Base-by-base conservation (phyloP, 2,329 filamentous ascomycete species). In the Epichloe gansuensis region DNA sequence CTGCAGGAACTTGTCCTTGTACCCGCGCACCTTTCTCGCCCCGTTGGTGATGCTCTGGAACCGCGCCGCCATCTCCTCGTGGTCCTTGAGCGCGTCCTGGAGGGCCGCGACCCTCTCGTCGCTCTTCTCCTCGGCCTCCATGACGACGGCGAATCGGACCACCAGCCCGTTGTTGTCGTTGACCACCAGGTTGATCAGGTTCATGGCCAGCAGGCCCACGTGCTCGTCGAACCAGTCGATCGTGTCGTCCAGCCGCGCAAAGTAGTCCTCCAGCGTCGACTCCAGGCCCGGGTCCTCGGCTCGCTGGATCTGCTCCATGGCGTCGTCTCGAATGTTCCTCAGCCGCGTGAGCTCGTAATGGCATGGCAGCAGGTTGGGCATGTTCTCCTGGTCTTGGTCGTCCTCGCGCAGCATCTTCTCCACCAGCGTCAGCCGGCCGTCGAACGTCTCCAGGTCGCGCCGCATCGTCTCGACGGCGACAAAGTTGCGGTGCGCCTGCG, bases 191-290 rank as follows among this genome's bases (percentile, higher is more conserved):
- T 84, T 85, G 60, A 98, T 93, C 54, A 98, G 74, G 63, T 93
- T 95, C 69, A 95, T 81, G 57, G 91, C 94, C 46, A 95, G 82
- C 23, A 86, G 80, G 6, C 88, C 91, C 54, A 98, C 81, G 69
- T 97, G 91, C 65, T 95, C 90, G 70, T 98, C 91, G 64, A 98
- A 98, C 84, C 87, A 90, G 59, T 90, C 88, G 57, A 98, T 85
- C 21, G 90, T 85, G 52, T 88, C 84, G 69, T 97, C 91, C 52
- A 98, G 72, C 21, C 86, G 80, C 53, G 84, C 77, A 67, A 98
- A 98, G 70, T 94, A 91, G 66, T 96, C 90, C 62, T 90, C 83
- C 49, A 98, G 72, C 2, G 91, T 97, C 48, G 80, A 80, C 66
- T 91, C 85, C 54, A 93, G 75, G 59, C 86, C 84, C 8, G 74